A percentile compares a stretch with the other conserved stretches of the same genome.
Evolutionary conservation across 805 yeast genomes (phyloP).

Genomic region (Saccharomyces paradoxus): DNA sequence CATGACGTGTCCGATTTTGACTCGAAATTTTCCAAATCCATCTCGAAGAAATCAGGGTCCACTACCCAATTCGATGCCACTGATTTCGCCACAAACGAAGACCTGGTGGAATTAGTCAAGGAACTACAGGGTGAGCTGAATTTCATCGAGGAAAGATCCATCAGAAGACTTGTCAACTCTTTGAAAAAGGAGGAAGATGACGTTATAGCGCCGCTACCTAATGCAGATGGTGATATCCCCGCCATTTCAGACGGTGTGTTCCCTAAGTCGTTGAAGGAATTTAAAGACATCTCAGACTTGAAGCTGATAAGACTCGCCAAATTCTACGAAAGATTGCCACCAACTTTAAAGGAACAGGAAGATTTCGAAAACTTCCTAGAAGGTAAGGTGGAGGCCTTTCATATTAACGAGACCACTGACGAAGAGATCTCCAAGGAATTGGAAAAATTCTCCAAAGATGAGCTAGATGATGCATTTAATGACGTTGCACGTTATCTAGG

Average conservation of each 20-base stretch:
- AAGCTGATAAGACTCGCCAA: slow-evolving; percentile 48
- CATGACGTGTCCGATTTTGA: slow-evolving; percentile 30
- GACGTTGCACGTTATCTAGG: slow-evolving; percentile 67
- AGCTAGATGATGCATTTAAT: slow-evolving; percentile 47
- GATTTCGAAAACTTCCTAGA: slow-evolving; percentile 43
- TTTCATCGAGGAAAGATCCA: slow-evolving; percentile 64
- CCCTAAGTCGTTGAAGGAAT: slow-evolving; percentile 53
- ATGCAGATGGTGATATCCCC: slow-evolving; percentile 71
- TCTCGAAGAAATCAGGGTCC: slow-evolving; percentile 4
- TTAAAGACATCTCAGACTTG: slow-evolving; percentile 38
- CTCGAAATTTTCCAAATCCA: neutral
- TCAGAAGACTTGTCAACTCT: slow-evolving; percentile 62
- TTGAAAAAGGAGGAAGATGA: slow-evolving; percentile 37
- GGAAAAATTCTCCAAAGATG: slow-evolving; percentile 35
- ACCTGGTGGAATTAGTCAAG: slow-evolving; percentile 75
- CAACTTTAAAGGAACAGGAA: slow-evolving; percentile 47
- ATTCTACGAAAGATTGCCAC: slow-evolving; percentile 73
- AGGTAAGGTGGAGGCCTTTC: slow-evolving; percentile 40
- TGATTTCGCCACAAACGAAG: slow-evolving; percentile 73
- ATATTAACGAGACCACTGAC: slow-evolving; percentile 29
- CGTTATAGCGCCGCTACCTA: slow-evolving; percentile 59
- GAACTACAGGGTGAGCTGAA: slow-evolving; percentile 87
- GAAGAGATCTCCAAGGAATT: slow-evolving; percentile 26
- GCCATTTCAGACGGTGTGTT: slow-evolving; percentile 32
- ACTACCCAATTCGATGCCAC: slow-evolving; percentile 34